phyloP scores from a whole-genome alignment of 441 rosid species.

The Jatropha podagrica region DNA sequence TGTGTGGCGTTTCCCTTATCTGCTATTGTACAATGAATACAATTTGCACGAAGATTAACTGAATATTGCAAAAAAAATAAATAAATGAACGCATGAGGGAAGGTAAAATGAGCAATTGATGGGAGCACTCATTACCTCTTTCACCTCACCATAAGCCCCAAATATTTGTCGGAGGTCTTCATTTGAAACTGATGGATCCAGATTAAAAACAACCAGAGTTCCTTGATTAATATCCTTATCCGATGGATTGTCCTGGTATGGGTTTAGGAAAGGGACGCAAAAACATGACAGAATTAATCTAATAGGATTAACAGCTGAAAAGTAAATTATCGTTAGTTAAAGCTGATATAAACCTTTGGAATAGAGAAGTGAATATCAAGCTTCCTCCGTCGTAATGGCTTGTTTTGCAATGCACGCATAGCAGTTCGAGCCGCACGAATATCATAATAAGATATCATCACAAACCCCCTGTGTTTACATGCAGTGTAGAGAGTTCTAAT shows the following conservation, averaged over 20 bases:
- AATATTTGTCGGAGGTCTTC: slow-evolving; percentile 90
- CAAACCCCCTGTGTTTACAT: slow-evolving; percentile 98
- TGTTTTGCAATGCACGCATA: slow-evolving; percentile 91
- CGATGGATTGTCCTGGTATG: slow-evolving; percentile 89
- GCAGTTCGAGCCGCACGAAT: slow-evolving; percentile 97
- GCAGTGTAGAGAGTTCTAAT: slow-evolving; percentile 96
- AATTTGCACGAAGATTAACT: slow-evolving; percentile 26
- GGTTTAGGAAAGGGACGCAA: not conserved
- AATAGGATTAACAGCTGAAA: not conserved
- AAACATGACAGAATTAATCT: not conserved
- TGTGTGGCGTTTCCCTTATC: slow-evolving; percentile 99
- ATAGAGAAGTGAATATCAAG: slow-evolving; percentile 98
- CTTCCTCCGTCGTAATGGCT: slow-evolving; percentile 89
- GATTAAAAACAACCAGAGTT: slow-evolving; percentile 90
- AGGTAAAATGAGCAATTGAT: slow-evolving; percentile 3
- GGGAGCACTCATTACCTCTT: slow-evolving; percentile 61
- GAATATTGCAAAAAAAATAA: slow-evolving; percentile 2
- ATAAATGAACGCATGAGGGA: not conserved
- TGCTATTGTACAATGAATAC: slow-evolving; percentile 37
- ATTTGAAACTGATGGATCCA: slow-evolving; percentile 95
- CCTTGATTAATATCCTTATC: slow-evolving; percentile 99
- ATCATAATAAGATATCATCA: slow-evolving; percentile 98
- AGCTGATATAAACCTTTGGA: slow-evolving; percentile 67
- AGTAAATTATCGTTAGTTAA: not conserved
- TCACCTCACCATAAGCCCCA: slow-evolving; percentile 97